phyloP scores from a whole-genome alignment of 2,329 filamentous ascomycete genomes.

The Aulographum hederae region DNA sequence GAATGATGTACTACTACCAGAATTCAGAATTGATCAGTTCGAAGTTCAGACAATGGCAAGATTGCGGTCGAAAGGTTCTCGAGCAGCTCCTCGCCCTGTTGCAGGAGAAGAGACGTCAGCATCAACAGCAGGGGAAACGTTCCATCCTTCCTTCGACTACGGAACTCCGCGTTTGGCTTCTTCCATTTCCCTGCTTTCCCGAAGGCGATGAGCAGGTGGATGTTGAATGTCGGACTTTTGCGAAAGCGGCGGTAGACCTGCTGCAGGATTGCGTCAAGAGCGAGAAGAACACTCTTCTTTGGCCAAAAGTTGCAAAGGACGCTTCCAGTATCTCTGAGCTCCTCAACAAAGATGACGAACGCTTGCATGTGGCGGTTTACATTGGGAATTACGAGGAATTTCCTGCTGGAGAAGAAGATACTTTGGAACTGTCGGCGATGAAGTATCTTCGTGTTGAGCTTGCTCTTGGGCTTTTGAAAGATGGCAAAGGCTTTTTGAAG shows the following conservation, averaged over 20 bases:
- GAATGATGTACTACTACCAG: no score
- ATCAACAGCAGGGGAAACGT: background rate
- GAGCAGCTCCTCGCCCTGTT: background rate
- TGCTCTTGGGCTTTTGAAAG: no score
- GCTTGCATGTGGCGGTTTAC: background rate
- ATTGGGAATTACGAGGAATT: background rate
- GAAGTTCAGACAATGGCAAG: background rate
- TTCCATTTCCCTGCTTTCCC: slow-evolving; percentile 1
- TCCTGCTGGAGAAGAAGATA: no score
- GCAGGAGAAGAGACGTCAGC: background rate
- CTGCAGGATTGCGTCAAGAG: background rate
- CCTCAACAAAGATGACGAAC: background rate
- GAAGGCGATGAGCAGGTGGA: no score
- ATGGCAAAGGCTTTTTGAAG: no score
- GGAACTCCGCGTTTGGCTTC: slow-evolving; percentile 1
- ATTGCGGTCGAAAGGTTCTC: background rate
- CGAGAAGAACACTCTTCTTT: background rate
- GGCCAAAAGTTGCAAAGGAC: background rate
- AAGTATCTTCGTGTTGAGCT: no score
- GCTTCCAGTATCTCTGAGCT: background rate
- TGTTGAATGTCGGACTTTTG: no score
- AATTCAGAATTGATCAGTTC: background rate
- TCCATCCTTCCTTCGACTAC: background rate
- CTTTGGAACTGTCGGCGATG: no score
- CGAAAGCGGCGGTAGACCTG: background rate